phyloP scores from a whole-genome alignment of 176 grass and related monocot genomes.

The Secale cereale region DNA sequence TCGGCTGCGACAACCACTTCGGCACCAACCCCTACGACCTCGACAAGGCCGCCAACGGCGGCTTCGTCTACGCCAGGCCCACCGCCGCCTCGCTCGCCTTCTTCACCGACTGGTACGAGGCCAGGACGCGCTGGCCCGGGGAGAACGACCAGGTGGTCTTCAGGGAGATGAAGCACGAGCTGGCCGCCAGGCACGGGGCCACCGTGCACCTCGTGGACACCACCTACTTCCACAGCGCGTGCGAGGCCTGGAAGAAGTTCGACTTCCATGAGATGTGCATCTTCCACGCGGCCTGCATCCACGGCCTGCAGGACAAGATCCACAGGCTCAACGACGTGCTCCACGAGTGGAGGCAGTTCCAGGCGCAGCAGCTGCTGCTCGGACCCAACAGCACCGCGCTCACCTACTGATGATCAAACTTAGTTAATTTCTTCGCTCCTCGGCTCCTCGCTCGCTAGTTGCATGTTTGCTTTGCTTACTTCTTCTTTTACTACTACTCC shows the following conservation, averaged over 20 bases:
- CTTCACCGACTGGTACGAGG: slow-evolving; percentile 32
- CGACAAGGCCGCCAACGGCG: slow-evolving; percentile 28
- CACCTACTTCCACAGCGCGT: neutral
- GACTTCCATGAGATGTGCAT: too few relatives aligned
- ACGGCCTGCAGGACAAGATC: neutral
- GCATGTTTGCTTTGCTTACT: neutral
- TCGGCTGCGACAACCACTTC: slow-evolving; percentile 14
- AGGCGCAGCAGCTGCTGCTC: neutral
- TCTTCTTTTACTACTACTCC: neutral
- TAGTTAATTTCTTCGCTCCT: too few relatives aligned
- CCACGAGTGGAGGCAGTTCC: slow-evolving; percentile 20
- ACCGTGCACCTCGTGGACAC: slow-evolving; percentile 33
- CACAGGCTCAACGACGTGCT: neutral
- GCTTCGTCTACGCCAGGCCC: neutral
- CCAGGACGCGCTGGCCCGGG: neutral
- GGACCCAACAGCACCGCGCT: neutral
- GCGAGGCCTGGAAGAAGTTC: too few relatives aligned
- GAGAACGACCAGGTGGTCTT: slow-evolving; percentile 33
- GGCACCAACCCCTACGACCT: slow-evolving; percentile 18
- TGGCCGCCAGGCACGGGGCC: neutral
- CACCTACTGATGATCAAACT: neutral
- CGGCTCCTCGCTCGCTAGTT: too few relatives aligned
- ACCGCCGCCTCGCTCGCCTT: neutral
- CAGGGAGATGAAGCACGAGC: slow-evolving; percentile 28
- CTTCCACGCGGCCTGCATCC: neutral